Percentiles rank a stretch among this genome's conserved stretches.
These are phyloP conservation scores for Fragaria nilgerrensis DNA, from an alignment of 306 rosid species.

Conservation along the genomic window DNA sequence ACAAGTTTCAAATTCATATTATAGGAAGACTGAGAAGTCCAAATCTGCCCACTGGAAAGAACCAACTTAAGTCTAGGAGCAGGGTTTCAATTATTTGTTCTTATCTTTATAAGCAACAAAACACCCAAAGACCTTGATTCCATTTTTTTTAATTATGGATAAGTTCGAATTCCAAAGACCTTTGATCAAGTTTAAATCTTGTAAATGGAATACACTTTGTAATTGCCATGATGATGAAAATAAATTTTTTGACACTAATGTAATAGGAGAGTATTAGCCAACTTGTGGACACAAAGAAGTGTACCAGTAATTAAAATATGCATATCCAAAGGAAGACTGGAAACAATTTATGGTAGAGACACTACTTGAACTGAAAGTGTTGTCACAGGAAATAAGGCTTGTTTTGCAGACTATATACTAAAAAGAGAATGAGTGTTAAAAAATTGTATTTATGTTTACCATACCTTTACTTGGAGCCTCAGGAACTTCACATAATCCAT, in stretches of 20 bases:
- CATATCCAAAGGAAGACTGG: neutral
- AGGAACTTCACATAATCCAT: slow-evolving; percentile 96
- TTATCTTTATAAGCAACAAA: neutral
- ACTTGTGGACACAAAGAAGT: neutral
- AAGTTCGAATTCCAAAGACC: neutral
- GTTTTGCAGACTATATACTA: neutral
- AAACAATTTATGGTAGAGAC: neutral
- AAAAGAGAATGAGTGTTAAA: neutral
- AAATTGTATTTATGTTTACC: neutral
- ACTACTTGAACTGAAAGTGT: neutral
- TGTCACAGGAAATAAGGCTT: neutral
- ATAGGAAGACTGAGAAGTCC: slow-evolving; percentile 15
- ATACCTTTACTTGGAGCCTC: slow-evolving; percentile 94
- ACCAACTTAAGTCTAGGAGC: slow-evolving; percentile 4
- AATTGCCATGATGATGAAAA: neutral
- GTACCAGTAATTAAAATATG: neutral
- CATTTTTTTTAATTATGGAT: neutral
- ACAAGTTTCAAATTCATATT: slow-evolving; percentile 1
- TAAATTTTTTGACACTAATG: neutral
- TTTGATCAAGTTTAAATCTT: neutral
- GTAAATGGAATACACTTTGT: neutral
- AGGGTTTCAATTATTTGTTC: neutral
- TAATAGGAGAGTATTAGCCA: neutral
- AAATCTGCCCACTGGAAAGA: slow-evolving; percentile 20
- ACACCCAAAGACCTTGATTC: neutral